phyloP scores from a whole-genome alignment of 2,329 filamentous ascomycete genomes.

The Fusarium nisikadoi region DNA sequence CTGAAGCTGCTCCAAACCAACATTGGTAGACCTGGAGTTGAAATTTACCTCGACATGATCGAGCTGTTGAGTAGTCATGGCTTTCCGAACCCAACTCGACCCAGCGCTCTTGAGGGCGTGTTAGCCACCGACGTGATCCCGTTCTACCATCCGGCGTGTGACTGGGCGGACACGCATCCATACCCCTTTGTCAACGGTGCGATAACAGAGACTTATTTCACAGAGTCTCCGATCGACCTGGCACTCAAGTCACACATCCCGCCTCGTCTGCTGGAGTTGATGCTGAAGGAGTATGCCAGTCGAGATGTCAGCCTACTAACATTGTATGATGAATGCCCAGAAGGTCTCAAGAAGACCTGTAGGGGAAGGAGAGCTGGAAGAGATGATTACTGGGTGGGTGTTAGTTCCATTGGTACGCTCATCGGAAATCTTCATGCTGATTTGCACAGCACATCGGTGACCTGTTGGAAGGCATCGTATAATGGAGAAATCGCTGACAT shows the following conservation, averaged over 20 bases:
- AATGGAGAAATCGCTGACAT: slow-evolving; percentile 8
- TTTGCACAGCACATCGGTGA: neutral
- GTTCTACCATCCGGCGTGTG: neutral
- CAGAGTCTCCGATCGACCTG: neutral
- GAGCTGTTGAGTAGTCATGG: neutral
- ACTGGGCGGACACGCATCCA: neutral
- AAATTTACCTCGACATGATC: neutral
- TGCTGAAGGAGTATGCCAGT: neutral
- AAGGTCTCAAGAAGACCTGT: neutral
- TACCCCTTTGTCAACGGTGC: neutral
- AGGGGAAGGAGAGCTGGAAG: neutral
- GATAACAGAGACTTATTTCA: neutral
- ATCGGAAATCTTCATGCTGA: neutral
- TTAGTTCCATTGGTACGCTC: neutral
- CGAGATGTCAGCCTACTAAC: neutral
- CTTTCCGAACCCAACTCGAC: neutral
- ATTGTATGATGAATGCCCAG: neutral
- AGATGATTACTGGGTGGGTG: neutral
- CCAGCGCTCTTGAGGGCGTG: no score
- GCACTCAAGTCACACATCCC: slow-evolving; percentile 8
- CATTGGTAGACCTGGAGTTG: neutral
- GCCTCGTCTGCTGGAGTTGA: slow-evolving; percentile 7
- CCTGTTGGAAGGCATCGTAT: neutral
- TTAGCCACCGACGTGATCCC: neutral
- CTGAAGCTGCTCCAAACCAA: neutral